Evolutionary conservation across 2,329 filamentous ascomycete genomes (phyloP), one percentile per base, ranked within the genome.

Genomic region (Blastomyces parvus): DNA sequence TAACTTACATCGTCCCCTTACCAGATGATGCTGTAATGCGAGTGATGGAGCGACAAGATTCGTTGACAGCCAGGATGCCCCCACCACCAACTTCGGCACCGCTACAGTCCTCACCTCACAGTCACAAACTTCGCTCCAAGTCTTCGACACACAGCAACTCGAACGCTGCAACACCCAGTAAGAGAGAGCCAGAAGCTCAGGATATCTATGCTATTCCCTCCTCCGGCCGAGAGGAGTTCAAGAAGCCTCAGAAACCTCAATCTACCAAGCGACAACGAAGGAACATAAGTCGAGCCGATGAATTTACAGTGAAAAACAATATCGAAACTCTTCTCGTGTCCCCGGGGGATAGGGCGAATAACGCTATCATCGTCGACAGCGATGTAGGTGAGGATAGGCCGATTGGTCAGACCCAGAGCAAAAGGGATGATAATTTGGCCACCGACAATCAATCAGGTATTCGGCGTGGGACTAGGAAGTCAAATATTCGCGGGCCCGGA

Each of bases 391-490:
- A 40, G 5, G n/a, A 58, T 38, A 36, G 6, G 22, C n/a, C 6
- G 9, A n/a, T 33, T 42, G 6, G 8, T 9, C 55, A 58, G 36
- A 11, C n/a, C n/a, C 55, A 58, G n/a, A 19, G n/a, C 36, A 7
- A 42, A 9, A n/a, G n/a, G n/a, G 55, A 27, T 36, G 19, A 42
- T 25, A 22, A 27, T 13, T 7, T 36, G 3, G 19, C 3, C n/a
- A 9, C n/a, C 30, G 30, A 40, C 11, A 25, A 42, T 38, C n/a
- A 58, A 17, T 25, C 55, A 17, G 5, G 17, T 22, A 13, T 42
- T 42, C 55, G 55, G 42, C 55, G 55, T 58, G 55, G 55, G 22
- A 58, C 55, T 22, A 58, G 55, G 55, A 58, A 36, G 13, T 58
- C 55, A 8, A 58, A 5, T 58, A 25, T 38, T 40, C 55, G 55